Evolutionary conservation across 805 yeast species (phyloP), one percentile per base, ranked within the genome.

Genomic region (Henningerozyma blattae): DNA sequence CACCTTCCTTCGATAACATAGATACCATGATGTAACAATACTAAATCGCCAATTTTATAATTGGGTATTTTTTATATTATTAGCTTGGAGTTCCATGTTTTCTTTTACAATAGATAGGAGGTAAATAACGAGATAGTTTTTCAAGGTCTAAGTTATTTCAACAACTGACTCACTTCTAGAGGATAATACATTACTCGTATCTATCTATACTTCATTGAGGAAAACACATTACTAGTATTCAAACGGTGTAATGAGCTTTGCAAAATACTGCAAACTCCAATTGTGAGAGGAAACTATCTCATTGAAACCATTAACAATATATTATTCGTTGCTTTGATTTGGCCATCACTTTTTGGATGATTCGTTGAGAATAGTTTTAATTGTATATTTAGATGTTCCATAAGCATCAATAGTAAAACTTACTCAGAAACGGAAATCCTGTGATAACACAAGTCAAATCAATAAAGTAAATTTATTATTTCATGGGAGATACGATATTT

Each of bases 321-420:
- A 13, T 26, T 18, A 20, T 16, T 35, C n/a, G 24, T 22, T 12
- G 33, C 18, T 32, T 35, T 35, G 7, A 27, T 22, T 27, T 32
- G 39, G 12, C 39, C 39, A 35, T 35, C 39, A 13, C 35, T 28
- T 15, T 32, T 26, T 9, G 35, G 37, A 18, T 35, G 39, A 10
- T 35, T 35, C 6, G 30, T 16, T 8, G 33, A 24, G 10, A 33
- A 32, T 25, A 31, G 26, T 7, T 15, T 17, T 14, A 35, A 14
- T 22, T 27, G 26, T 8, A 35, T 35, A 27, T 33, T 34, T n/a
- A 33, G 18, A 14, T 31, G n/a, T 15, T 31, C 20, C 2, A 7
- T 20, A 20, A 20, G 10, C 22, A 20, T 10, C 10, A 20, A 10
- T 20, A 10, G 22, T 10, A 10, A 20, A 20, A 7, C 22, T 20